Evolutionary conservation across 2,329 filamentous ascomycete species (phyloP).

Genomic region (Coleophoma eucalyptorum): DNA sequence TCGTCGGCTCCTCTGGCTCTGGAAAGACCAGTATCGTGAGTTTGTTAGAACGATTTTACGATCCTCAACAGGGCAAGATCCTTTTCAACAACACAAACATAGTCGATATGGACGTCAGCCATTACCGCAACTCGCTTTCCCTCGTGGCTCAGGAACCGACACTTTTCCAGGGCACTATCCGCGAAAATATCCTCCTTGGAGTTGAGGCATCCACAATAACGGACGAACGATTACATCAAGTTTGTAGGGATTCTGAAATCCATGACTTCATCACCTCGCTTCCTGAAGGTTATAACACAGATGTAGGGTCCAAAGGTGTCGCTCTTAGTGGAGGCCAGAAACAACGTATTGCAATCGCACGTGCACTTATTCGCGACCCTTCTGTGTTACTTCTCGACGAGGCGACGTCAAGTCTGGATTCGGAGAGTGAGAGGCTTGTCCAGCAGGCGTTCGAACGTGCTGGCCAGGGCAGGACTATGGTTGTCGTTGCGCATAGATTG

Average conservation of each 20-base stretch:
- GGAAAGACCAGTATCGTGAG: constrained; percentile 69
- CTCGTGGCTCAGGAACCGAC: constrained; percentile 74
- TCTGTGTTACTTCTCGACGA: constrained; percentile 53
- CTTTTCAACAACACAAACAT: constrained; percentile 61
- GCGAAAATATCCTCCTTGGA: constrained; percentile 67
- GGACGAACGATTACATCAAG: constrained; percentile 38
- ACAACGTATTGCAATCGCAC: constrained; percentile 51
- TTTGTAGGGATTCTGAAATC: constrained; percentile 48
- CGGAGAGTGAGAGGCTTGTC: constrained; percentile 48
- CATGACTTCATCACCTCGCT: constrained; percentile 48
- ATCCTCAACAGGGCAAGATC: constrained; percentile 59
- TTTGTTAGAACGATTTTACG: constrained; percentile 63
- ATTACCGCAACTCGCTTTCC: constrained; percentile 62
- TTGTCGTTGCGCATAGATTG: constrained; percentile 72
- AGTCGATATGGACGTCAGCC: constrained; percentile 49
- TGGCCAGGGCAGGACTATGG: constrained; percentile 60
- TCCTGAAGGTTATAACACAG: constrained; percentile 45
- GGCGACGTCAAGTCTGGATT: constrained; percentile 51
- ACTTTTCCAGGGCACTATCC: constrained; percentile 56
- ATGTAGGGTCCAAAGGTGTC: constrained; percentile 40
- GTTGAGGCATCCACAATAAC: constrained; percentile 36
- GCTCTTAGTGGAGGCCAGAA: constrained; percentile 51
- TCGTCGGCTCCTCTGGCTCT: constrained; percentile 66
- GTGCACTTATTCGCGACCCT: constrained; percentile 49
- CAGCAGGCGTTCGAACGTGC: constrained; percentile 63